These are phyloP conservation scores for Heliocybe sulcata DNA, from an alignment of 1,284 basidiomycete species.

Conservation along the genomic window DNA sequence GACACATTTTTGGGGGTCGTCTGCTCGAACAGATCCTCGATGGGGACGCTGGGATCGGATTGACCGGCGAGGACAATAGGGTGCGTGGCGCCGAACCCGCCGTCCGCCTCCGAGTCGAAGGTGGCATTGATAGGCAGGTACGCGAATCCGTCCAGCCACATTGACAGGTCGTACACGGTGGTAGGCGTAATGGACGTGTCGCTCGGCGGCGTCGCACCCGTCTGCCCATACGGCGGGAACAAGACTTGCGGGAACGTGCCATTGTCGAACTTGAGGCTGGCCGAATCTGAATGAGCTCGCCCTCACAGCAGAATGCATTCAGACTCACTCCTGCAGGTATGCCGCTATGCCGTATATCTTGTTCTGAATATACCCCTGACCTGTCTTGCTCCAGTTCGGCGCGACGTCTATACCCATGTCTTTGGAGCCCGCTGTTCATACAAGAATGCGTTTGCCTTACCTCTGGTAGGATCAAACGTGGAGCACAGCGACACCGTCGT, in stretches of 20 bases:
- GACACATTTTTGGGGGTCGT: neutral
- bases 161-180: neutral
- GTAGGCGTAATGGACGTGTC: neutral
- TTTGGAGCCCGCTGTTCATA: no score
- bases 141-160: neutral
- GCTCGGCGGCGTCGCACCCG: neutral
- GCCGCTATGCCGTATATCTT: slow-evolving; percentile 1
- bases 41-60: neutral
- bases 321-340: neutral
- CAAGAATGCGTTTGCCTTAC: neutral
- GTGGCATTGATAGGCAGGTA: neutral
- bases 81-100: neutral
- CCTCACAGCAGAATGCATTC: neutral
- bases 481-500: neutral
- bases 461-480: neutral
- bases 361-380: neutral
- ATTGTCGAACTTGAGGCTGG: neutral
- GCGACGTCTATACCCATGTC: neutral
- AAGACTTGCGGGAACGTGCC: neutral
- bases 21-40: neutral
- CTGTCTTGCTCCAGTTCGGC: neutral
- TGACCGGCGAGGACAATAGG: neutral
- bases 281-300: neutral
- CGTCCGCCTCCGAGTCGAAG: neutral
- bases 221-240: neutral